Base-by-base conservation (phyloP, 2,329 filamentous ascomycete genomes). In the Fusarium abutilonis region DNA sequence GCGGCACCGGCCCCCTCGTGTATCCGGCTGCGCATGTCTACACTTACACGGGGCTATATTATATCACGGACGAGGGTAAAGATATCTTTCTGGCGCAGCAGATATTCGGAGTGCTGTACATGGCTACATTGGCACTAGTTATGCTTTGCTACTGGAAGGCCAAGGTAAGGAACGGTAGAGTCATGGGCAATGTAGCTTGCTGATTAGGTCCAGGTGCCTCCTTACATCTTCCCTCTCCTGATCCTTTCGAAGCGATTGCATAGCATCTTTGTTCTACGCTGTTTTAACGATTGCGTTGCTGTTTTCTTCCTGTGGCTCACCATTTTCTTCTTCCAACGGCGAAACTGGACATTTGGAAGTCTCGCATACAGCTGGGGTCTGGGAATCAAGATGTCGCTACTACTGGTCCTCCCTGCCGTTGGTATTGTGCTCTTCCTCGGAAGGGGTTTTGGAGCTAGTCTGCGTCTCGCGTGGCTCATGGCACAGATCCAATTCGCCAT, bases 281-380 rank as follows among this genome's bases (percentile, higher is more conserved):
- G 94, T 72, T 99, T 99, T 82, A 99, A 99, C 77, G 95, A 99
- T 78, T 92, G 93, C 68, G 91, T 97, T 73, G 93, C 93, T 15
- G 86, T 89, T 4, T 82, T 95, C 68, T 92, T 91, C 66, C 83
- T 99, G 60, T 98, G 92, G 86, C 75, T 87, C 15, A 86, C 92
- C n/a, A 88, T 98, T 35, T 90, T 86, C 72, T 81, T 86, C 63
- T 90, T 93, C 73, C 92, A 97, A 78, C 85, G 84, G 41, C 83
- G 87, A 29, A 80, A 83, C 54, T 97, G 91, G 90, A 87, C 87
- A 23, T 69, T 89, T 1, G 95, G 89, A 7, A 88, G 87, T 45
- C 74, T 92, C 14, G 79, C 87, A 45, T 98, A 91, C 79, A 89
- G 89, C 46, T 83, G 87, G 70, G 94, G 92, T 1, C 77, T 99